Evolutionary conservation across 768 basidiomycete genomes (phyloP), one percentile per base, ranked within the genome.

Genomic region (Thelephora ganbajun): DNA sequence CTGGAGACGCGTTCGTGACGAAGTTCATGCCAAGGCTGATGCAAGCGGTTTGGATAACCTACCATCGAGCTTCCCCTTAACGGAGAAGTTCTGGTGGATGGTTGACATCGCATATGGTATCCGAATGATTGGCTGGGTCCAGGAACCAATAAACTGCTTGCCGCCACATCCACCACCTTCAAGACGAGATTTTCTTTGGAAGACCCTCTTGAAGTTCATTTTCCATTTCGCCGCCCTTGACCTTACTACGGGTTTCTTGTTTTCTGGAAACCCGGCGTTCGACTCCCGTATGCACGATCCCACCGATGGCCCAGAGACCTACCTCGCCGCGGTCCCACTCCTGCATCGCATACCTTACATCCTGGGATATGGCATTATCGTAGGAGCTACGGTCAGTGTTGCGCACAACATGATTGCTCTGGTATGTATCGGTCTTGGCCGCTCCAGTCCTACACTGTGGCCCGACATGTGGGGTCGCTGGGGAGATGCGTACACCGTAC

Each of bases 361-460:
- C 22, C 18, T 41, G 39, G 39, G 9, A 1, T 41, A 22, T 16
- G 22, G 18, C 18, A 6, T 41, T 16, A 22, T 22, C 9, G 22
- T 41, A 7, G 39, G 11, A 2, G 22, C 16, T 9, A 14, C 9
- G 39, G 12, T 41, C 9, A 11, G 5, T 9, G 18, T 14, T 16
- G 14, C 39, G 14, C 39, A 41, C 5, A 41, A 16, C 7, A 14
- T 14, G 7, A 41, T 56, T 5, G 33, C 49, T 14, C 34, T 47
- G 9, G 20, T 50, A 6, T 18, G 22, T 16, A 57, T 59, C 6
- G 52, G 47, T 7, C 33, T 54, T 4, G 49, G 44, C 3, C 33
- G 50, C 3, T 59, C 60, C n/a, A 42, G 62, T n/a, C 66, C 67
- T 0, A 50, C 55, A 18, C 61, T 63, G 26, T 73, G 70, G 69